Evolutionary conservation across 2,329 filamentous ascomycete genomes (phyloP).

Genomic region (Coleophoma crateriformis): DNA sequence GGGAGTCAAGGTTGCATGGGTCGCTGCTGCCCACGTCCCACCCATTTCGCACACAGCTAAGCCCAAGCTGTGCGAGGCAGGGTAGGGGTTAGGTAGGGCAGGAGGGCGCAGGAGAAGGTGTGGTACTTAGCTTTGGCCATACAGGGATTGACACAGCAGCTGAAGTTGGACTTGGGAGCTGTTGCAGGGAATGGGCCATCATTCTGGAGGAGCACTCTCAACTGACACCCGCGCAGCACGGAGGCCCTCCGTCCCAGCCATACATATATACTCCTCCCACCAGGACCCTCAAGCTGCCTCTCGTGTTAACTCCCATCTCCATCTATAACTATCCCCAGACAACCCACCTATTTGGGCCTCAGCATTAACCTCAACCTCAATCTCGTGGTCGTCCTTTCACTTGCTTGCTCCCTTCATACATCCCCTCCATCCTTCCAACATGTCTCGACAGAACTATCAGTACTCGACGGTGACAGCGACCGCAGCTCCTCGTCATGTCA

Average conservation of each 20-base stretch:
- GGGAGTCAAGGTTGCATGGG: no score
- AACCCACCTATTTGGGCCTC: neutral
- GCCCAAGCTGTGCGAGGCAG: no score
- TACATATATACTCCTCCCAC: neutral
- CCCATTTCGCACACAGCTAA: no score
- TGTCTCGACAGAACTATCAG: slow-evolving; percentile 25
- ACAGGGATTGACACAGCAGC: neutral
- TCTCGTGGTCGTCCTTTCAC: no score
- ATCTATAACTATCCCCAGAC: neutral
- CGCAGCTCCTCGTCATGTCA: slow-evolving; percentile 51
- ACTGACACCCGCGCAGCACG: neutral
- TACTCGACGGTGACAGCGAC: slow-evolving; percentile 22
- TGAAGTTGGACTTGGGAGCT: neutral
- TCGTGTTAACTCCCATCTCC: neutral
- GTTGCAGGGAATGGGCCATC: no score
- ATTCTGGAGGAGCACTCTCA: no score
- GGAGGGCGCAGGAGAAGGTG: neutral
- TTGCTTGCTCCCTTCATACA: no score
- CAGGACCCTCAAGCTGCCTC: neutral
- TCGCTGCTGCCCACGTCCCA: no score
- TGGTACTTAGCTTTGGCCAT: neutral
- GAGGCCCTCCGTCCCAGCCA: neutral
- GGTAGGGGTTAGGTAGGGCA: neutral
- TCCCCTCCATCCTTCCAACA: slow-evolving; percentile 9
- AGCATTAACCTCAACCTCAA: neutral